Evolutionary conservation across 495 filamentous ascomycete genomes (phyloP).

Genomic region (Xanthoparmelia taractica): DNA sequence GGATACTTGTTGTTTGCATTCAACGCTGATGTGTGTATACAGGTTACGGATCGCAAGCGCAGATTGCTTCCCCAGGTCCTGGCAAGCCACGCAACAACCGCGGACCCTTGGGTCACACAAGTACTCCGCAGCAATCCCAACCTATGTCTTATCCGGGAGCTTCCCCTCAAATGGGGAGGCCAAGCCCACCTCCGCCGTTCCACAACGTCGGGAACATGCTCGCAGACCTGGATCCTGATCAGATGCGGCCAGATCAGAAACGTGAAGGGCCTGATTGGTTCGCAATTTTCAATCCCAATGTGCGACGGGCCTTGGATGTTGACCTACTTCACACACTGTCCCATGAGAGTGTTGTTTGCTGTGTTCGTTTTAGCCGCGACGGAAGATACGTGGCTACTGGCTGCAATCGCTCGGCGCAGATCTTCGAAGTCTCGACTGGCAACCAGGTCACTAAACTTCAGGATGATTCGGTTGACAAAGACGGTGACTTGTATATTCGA

Average conservation of each 20-base stretch:
- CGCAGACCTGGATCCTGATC: constrained; percentile 79
- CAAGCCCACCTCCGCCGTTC: constrained; percentile 58
- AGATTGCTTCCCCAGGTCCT: constrained; percentile 81
- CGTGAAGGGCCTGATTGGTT: constrained; percentile 81
- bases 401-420: constrained; percentile 82
- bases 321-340: constrained; percentile 78
- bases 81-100: constrained; percentile 51
- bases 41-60: constrained; percentile 65
- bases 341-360: constrained; percentile 87
- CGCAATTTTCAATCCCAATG: constrained; percentile 78
- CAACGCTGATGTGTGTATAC: constrained; percentile 14
- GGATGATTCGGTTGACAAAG: constrained; percentile 75
- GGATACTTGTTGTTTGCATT: neutral
- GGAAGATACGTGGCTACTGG: constrained; percentile 85
- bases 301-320: constrained; percentile 76
- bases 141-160: constrained; percentile 75
- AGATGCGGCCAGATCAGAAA: constrained; percentile 73
- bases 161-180: constrained; percentile 77
- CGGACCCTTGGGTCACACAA: constrained; percentile 47
- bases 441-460: constrained; percentile 71
- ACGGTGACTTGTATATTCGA: constrained; percentile 80
- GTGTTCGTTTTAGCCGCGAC: constrained; percentile 81
- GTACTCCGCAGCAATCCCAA: constrained; percentile 80
- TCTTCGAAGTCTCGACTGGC: constrained; percentile 75
- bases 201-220: constrained; percentile 69